phyloP scores from a whole-genome alignment of 2,329 filamentous ascomycete species.

The Xylaria sp. region DNA sequence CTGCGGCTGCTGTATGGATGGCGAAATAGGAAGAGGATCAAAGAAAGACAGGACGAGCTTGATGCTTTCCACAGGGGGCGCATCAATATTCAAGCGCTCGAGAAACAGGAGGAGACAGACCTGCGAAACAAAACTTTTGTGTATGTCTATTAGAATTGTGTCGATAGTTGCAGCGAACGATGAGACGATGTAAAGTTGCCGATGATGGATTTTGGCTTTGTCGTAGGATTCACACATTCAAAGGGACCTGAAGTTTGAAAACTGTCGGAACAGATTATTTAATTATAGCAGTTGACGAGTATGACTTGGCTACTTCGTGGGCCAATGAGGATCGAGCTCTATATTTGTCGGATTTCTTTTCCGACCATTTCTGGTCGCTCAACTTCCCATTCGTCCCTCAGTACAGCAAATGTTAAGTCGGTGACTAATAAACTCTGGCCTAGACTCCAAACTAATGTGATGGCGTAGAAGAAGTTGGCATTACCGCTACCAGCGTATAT shows the following conservation, averaged over 20 bases:
- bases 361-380: conserved; percentile 90
- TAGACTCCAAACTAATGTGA: conserved; percentile 97
- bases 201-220: background rate
- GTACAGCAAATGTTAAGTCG: conserved; percentile 86
- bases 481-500: conserved; percentile 98
- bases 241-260: too few relatives aligned
- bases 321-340: conserved; percentile 44
- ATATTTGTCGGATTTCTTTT: conserved; percentile 88
- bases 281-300: too few relatives aligned
- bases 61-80: conserved; percentile 26
- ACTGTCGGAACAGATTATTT: too few relatives aligned
- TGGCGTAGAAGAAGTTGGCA: conserved; percentile 99
- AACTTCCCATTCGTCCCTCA: conserved; percentile 93
- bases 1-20: conserved; percentile 44
- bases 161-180: background rate
- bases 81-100: conserved; percentile 18
- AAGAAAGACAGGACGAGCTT: conserved; percentile 28
- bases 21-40: conserved; percentile 33
- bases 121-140: conserved; percentile 32
- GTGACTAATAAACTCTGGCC: conserved; percentile 87
- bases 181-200: background rate
- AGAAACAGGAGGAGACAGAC: conserved; percentile 33
- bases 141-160: conserved; percentile 33
- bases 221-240: background rate
- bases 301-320: too few relatives aligned